These are phyloP conservation scores for Kwoniella dejecticola DNA, from an alignment of 768 basidiomycete genomes.

Conservation along the genomic window DNA sequence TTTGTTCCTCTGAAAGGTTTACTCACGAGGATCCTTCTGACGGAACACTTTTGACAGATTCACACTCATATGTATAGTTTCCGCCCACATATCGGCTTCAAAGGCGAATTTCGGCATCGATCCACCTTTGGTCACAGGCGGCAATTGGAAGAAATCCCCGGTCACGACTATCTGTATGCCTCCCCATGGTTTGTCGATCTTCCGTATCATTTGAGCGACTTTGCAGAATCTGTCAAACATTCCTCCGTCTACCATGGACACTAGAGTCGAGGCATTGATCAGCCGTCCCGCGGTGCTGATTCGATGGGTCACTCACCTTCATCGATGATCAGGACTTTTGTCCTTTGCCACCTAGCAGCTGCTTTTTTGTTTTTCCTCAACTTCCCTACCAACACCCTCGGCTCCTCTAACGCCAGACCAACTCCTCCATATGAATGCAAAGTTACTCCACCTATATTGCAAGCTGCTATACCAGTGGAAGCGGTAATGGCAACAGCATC, in stretches of 20 bases:
- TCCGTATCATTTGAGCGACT: slow-evolving; percentile 69
- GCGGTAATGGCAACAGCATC: slow-evolving; percentile 92
- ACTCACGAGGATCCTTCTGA: slow-evolving; percentile 82
- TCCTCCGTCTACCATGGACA: slow-evolving; percentile 92
- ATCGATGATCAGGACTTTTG: slow-evolving; percentile 82
- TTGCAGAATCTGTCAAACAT: slow-evolving; percentile 80
- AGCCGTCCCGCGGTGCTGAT: background rate
- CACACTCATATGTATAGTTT: slow-evolving; percentile 75
- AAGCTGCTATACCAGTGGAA: slow-evolving; percentile 94
- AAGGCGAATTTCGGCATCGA: slow-evolving; percentile 80
- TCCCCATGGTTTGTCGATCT: slow-evolving; percentile 73
- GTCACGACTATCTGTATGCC: slow-evolving; percentile 94
- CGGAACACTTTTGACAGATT: slow-evolving; percentile 95
- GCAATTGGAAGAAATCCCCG: slow-evolving; percentile 97
- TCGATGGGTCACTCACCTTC: slow-evolving; percentile 64
- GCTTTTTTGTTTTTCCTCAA: slow-evolving; percentile 85
- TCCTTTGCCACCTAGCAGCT: slow-evolving; percentile 73
- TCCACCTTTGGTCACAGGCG: slow-evolving; percentile 76
- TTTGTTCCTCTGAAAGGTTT: background rate
- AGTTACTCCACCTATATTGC: slow-evolving; percentile 94
- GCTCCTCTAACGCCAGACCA: slow-evolving; percentile 73
- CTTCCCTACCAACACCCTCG: slow-evolving; percentile 66
- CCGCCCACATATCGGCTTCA: slow-evolving; percentile 76
- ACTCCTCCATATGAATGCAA: slow-evolving; percentile 96
- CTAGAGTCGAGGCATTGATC: slow-evolving; percentile 58